A percentile compares a stretch with the other conserved stretches of the same genome.
phyloP scores from a whole-genome alignment of 768 basidiomycete genomes.

The Boletus rubescentipes region DNA sequence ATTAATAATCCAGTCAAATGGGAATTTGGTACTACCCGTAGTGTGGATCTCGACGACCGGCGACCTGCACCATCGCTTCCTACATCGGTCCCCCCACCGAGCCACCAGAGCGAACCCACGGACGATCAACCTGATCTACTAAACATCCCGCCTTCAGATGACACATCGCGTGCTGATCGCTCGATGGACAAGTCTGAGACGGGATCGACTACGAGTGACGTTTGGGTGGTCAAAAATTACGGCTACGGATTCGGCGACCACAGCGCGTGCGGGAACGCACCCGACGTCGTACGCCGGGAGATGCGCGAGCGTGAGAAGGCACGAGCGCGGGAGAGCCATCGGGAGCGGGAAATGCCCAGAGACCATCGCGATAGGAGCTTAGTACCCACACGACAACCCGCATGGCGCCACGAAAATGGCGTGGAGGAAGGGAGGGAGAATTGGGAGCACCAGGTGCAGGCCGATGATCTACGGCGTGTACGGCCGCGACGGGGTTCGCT shows the following conservation, averaged over 20 bases:
- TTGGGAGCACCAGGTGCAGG: slow-evolving; percentile 23
- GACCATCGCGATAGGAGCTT: slow-evolving; percentile 21
- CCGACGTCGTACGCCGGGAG: slow-evolving; percentile 28
- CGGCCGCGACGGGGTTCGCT: slow-evolving; percentile 37
- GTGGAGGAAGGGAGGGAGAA: slow-evolving; percentile 21
- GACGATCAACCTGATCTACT: neutral
- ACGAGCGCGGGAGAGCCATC: slow-evolving; percentile 9
- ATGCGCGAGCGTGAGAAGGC: slow-evolving; percentile 30
- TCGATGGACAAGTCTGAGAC: slow-evolving; percentile 13
- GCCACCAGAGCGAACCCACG: neutral
- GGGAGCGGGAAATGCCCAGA: slow-evolving; percentile 13
- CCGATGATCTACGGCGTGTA: slow-evolving; percentile 16
- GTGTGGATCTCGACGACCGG: slow-evolving; percentile 7
- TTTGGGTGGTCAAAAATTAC: slow-evolving; percentile 58
- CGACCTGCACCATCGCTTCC: neutral
- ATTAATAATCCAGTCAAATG: slow-evolving; percentile 38
- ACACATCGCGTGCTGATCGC: neutral
- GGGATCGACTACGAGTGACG: slow-evolving; percentile 30
- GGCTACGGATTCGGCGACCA: slow-evolving; percentile 62
- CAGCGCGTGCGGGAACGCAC: slow-evolving; percentile 37
- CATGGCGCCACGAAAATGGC: slow-evolving; percentile 27
- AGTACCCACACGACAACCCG: slow-evolving; percentile 16
- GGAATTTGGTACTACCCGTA: slow-evolving; percentile 54
- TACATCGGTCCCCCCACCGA: neutral
- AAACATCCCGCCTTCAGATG: neutral